Conservation (phyloP, 495 filamentous ascomycete species). For the Parathielavia hyrcaniae region DNA sequence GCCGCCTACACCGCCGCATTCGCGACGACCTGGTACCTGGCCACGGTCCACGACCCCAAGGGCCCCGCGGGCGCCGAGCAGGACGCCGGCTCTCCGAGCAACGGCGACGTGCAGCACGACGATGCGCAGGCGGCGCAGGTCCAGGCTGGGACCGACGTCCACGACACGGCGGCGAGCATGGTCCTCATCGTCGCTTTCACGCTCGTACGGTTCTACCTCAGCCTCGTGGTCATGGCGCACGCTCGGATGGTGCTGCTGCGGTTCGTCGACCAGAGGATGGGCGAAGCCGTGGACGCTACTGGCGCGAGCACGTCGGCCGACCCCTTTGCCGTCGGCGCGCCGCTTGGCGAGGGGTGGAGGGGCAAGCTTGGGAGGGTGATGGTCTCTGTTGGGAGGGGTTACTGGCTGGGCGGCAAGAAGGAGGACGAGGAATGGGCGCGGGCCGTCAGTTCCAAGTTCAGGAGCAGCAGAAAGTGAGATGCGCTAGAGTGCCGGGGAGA, state of each 20-base stretch:
- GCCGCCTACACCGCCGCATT: constrained; percentile 71
- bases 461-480: constrained; percentile 17
- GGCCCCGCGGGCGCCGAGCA: constrained; percentile 16
- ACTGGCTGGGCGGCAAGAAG: constrained; percentile 60
- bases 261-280: constrained; percentile 44
- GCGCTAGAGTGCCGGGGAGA: neutral
- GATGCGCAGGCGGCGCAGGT: neutral
- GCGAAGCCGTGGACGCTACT: constrained; percentile 31
- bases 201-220: constrained; percentile 67
- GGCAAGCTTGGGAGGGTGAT: constrained; percentile 67
- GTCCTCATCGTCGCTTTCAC: constrained; percentile 65
- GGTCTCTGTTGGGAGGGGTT: constrained; percentile 61
- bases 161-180: constrained; percentile 69
- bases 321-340: constrained; percentile 61
- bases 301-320: constrained; percentile 50
- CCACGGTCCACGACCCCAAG: constrained; percentile 44
- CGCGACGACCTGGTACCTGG: constrained; percentile 74
- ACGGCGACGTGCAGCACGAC: constrained; percentile 8
- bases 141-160: constrained; percentile 46
- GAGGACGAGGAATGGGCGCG: constrained; percentile 55
- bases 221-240: constrained; percentile 71
- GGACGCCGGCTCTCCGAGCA: constrained; percentile 24
- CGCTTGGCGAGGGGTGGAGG: constrained; percentile 68
- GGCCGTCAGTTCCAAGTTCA: constrained; percentile 53
- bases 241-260: constrained; percentile 64